phyloP scores from a whole-genome alignment of 2,329 filamentous ascomycete genomes.

The Zymoseptoria passerinii region DNA sequence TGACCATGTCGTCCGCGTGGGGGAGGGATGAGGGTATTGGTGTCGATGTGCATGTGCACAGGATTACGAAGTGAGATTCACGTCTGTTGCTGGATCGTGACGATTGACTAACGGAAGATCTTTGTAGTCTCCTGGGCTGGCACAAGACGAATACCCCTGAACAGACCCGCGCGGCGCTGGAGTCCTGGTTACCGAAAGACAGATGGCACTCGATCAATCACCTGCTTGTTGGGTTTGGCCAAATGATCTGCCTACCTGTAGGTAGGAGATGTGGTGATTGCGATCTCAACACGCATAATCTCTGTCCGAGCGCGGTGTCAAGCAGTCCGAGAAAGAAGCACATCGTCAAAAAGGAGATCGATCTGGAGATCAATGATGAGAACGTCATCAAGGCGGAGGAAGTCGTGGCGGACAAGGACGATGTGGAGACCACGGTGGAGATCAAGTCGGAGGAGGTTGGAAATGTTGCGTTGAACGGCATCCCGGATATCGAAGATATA shows the following conservation, averaged over 20 bases:
- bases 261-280: conserved; percentile 79
- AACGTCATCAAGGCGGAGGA: conserved; percentile 20
- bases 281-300: conserved; percentile 62
- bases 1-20: conserved; percentile 73
- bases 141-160: conserved; percentile 73
- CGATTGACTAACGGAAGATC: background rate
- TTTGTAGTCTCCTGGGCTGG: conserved; percentile 67
- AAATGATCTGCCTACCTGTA: conserved; percentile 75
- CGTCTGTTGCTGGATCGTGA: background rate
- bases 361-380: conserved; percentile 24
- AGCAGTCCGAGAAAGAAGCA: conserved; percentile 42
- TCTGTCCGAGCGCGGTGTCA: conserved; percentile 54
- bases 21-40: conserved; percentile 68
- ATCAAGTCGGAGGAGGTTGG: conserved; percentile 23
- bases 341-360: conserved; percentile 32
- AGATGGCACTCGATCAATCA: conserved; percentile 90
- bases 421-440: conserved; percentile 21
- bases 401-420: conserved; percentile 24
- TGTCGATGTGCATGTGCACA: conserved; percentile 90
- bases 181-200: conserved; percentile 75
- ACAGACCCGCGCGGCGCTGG: conserved; percentile 65
- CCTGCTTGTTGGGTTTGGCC: conserved; percentile 78
- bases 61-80: conserved; percentile 64
- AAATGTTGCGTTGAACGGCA: conserved; percentile 13
- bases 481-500: conserved; percentile 20